Conservation (phyloP, 371 early-diverging fungal genomes). For the Mucor mucedo region DNA sequence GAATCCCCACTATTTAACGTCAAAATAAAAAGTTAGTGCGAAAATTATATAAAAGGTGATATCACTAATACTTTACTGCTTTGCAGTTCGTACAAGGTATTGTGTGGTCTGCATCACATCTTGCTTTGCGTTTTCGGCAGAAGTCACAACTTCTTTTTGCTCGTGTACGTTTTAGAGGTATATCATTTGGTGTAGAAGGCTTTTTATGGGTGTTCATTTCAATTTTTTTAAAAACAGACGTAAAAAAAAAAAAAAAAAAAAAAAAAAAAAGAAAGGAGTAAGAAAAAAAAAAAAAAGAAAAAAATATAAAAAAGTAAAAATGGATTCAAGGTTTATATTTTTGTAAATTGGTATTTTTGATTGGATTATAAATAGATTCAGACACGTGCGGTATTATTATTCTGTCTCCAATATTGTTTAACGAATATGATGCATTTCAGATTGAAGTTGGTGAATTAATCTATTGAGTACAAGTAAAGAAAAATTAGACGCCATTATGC, state of each 20-base stretch:
- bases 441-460: conserved; percentile 48
- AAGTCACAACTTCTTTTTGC: conserved; percentile 62
- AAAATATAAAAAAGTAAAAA: conserved; percentile 1
- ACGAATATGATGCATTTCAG: conserved; percentile 40
- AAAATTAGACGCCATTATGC: conserved; percentile 5
- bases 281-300: conserved; percentile 20
- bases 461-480: conserved; percentile 18
- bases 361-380: conserved; percentile 22
- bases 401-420: conserved; percentile 15
- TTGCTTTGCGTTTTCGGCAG: conserved; percentile 55
- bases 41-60: neutral
- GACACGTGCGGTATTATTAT: conserved; percentile 23
- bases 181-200: neutral
- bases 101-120: conserved; percentile 56
- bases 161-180: conserved; percentile 49
- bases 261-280: conserved; percentile 10
- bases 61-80: conserved; percentile 42
- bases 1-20: conserved; percentile 48
- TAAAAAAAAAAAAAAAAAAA: conserved; percentile 14
- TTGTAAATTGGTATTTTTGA: conserved; percentile 16
- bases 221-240: conserved; percentile 8
- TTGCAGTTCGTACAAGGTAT: conserved; percentile 56
- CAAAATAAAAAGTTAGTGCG: conserved; percentile 1
- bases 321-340: conserved; percentile 3
- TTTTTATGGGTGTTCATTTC: conserved; percentile 14